phyloP scores from a whole-genome alignment of 2,329 filamentous ascomycete species.

The Exophiala spinifera region DNA sequence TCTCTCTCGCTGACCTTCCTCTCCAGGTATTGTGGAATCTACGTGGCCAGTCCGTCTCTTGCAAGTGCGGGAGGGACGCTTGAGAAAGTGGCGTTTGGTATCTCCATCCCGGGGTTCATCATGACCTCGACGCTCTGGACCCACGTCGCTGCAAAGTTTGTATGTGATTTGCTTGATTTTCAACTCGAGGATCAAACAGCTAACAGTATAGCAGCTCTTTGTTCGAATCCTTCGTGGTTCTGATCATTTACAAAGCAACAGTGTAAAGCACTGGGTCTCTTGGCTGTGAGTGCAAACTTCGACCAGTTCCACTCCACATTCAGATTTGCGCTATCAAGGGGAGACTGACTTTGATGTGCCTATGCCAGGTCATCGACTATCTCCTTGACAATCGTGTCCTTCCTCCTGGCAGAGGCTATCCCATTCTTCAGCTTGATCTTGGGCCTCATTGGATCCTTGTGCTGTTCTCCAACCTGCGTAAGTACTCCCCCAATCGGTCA shows the following conservation, averaged over 20 bases:
- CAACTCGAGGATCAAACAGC: neutral
- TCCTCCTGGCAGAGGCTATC: slow-evolving; percentile 52
- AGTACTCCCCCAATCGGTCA: slow-evolving; percentile 40
- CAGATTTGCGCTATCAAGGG: too few relatives aligned
- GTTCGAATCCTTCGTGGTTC: slow-evolving; percentile 53
- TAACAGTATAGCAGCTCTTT: slow-evolving; percentile 45
- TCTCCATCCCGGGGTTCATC: slow-evolving; percentile 34
- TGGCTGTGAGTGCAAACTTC: slow-evolving; percentile 40
- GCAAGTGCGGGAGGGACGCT: slow-evolving; percentile 43
- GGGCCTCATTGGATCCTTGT: slow-evolving; percentile 49
- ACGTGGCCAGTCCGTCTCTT: slow-evolving; percentile 48
- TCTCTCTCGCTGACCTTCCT: neutral
- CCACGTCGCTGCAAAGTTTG: slow-evolving; percentile 48
- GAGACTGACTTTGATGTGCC: too few relatives aligned
- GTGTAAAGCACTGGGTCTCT: slow-evolving; percentile 49
- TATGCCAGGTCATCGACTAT: slow-evolving; percentile 33
- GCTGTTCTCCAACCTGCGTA: slow-evolving; percentile 52
- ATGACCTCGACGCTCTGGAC: slow-evolving; percentile 23
- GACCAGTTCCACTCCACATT: neutral
- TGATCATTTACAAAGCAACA: slow-evolving; percentile 51
- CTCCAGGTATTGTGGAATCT: slow-evolving; percentile 44
- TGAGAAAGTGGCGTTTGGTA: slow-evolving; percentile 47
- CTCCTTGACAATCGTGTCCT: slow-evolving; percentile 44
- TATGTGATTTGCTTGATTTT: neutral
- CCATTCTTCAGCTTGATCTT: slow-evolving; percentile 55